Evolutionary conservation across 2,329 filamentous ascomycete species (phyloP).

Genomic region (Penicillium sclerotiorum): DNA sequence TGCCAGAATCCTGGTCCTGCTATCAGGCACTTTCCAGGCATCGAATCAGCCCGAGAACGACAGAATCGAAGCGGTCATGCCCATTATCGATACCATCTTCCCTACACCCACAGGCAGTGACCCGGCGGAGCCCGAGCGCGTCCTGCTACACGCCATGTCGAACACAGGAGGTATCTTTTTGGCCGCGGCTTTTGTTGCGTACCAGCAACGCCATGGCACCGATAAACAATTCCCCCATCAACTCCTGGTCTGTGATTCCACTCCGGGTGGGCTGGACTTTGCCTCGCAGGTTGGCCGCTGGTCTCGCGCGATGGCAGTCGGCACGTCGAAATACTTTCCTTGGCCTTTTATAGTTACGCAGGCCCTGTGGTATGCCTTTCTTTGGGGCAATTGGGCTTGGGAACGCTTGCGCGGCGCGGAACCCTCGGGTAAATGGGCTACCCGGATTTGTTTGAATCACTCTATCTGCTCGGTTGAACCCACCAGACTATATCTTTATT

Average conservation of each 20-base stretch:
- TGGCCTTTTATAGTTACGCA: conserved; percentile 56
- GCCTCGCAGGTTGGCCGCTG: conserved; percentile 46
- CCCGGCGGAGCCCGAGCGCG: conserved; percentile 25
- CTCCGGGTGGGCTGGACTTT: conserved; percentile 53
- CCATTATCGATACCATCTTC: conserved; percentile 36
- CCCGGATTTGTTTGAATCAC: conserved; percentile 19
- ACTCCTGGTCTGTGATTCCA: conserved; percentile 57
- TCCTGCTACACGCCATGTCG: conserved; percentile 60
- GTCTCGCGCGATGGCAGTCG: conserved; percentile 58
- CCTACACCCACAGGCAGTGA: conserved; percentile 23
- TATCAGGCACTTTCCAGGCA: conserved; percentile 54
- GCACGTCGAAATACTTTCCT: conserved; percentile 42
- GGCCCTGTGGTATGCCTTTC: conserved; percentile 49
- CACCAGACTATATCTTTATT: conserved; percentile 26
- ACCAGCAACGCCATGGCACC: conserved; percentile 36
- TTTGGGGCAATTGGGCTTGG: conserved; percentile 41
- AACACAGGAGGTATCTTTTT: conserved; percentile 61
- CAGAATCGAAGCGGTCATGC: conserved; percentile 51
- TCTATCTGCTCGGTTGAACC: conserved; percentile 6
- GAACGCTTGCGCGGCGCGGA: conserved; percentile 15
- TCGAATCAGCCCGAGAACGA: conserved; percentile 48
- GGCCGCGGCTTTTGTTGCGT: conserved; percentile 54
- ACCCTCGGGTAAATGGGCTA: conserved; percentile 25
- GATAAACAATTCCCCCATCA: conserved; percentile 49
- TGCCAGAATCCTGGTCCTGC: conserved; percentile 55